Base-by-base conservation (phyloP, 2,329 filamentous ascomycete genomes). In the Colletotrichum echinochloae region DNA sequence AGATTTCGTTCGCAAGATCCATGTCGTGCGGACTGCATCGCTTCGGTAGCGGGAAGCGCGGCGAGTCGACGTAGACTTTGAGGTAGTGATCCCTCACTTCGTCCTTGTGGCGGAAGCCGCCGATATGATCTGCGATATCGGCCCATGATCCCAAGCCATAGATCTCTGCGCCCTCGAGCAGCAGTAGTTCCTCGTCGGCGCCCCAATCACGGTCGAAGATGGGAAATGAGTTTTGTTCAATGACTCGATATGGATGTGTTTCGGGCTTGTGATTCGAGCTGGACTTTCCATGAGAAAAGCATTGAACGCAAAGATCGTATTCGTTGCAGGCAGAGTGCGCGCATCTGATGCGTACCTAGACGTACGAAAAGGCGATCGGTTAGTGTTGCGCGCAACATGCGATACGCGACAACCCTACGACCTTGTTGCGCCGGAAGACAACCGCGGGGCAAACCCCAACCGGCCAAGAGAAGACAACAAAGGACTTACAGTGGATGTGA, bases 111-210 rank as follows among this genome's bases (percentile, higher is more conserved):
- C 96, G 90, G 78, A 95, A 98, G 14, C 96, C 96, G 61, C 96
- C 96, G 76, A 99, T 98, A 80, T 99, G 96, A 80, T 99, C 95
- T 46, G 96, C 95, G 73, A 99, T 97, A 77, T 99, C 96, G 48
- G 95, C 94, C 95, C 96, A 99, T 28, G 95, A 98, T 3, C 96
- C 96, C 60, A 99, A 85, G 0, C 96, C 96, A 78, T 99, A 99
- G 68, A 94, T 97, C 81, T 99, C 96, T 14, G 94, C 94, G 28
- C 96, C 96, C 82, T 99, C 96, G 0, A 99, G 83, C 63, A 99
- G 84, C 6, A 98, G 84, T n/a, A 98, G 83, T 81, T 99, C 96
- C 79, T 99, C 96, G 78, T 99, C 96, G 30, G 96, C 96, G 62
- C 96, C 96, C 96, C 96, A 99, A 78, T 97, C 95, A 68, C 90